These are phyloP conservation scores for Chimonanthus salicifolius DNA, from an alignment of 164 flowering plant genomes.

Conservation along the genomic window DNA sequence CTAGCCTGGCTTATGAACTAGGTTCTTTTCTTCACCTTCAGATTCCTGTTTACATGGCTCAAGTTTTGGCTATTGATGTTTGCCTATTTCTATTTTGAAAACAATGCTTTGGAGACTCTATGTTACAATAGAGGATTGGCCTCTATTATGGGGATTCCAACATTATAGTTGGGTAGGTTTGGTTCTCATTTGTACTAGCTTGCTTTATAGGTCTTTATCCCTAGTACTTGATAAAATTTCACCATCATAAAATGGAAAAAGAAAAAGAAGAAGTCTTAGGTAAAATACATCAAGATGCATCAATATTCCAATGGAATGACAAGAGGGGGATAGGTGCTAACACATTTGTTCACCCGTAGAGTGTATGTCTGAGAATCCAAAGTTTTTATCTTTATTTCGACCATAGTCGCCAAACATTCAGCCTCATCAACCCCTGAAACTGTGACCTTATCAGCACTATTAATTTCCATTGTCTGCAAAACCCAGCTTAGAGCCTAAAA, in stretches of 20 bases:
- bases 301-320: background rate
- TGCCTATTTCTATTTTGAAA: no score
- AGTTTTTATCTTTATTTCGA: slow-evolving; percentile 87
- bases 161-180: no score
- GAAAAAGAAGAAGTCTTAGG: no score
- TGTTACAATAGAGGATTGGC: no score
- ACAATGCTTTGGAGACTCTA: no score
- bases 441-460: slow-evolving; percentile 29
- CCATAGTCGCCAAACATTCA: slow-evolving; percentile 54
- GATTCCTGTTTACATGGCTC: no score
- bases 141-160: no score
- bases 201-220: no score
- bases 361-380: slow-evolving; percentile 89
- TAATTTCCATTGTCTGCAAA: slow-evolving; percentile 45
- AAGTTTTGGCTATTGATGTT: no score
- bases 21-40: no score
- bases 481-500: slow-evolving; percentile 5
- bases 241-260: background rate
- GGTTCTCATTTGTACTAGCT: no score
- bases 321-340: slow-evolving; percentile 16
- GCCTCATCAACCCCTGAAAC: slow-evolving; percentile 29
- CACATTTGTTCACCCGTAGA: slow-evolving; percentile 78
- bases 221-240: background rate
- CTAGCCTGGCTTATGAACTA: no score
- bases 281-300: background rate